phyloP scores from a whole-genome alignment of 2,329 filamentous ascomycete species.

The Colletotrichum liriopes region DNA sequence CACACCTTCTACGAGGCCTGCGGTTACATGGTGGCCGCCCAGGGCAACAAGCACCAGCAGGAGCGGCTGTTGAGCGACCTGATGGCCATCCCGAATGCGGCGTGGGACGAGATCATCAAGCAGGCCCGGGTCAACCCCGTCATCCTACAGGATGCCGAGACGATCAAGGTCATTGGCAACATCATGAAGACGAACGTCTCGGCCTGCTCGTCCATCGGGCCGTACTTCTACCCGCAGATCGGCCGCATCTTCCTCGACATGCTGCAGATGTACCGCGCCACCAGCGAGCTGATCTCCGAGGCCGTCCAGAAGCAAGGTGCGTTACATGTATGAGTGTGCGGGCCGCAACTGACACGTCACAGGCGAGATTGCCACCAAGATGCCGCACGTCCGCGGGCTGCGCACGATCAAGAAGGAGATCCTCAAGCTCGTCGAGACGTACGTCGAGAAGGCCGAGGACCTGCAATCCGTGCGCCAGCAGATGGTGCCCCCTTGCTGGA shows the following conservation, averaged over 20 bases:
- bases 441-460: slow-evolving; percentile 98
- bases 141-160: slow-evolving; percentile 91
- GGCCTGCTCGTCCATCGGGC: slow-evolving; percentile 95
- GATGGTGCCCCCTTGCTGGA: slow-evolving; percentile 96
- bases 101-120: slow-evolving; percentile 96
- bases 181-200: slow-evolving; percentile 99
- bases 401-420: slow-evolving; percentile 99
- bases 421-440: slow-evolving; percentile 96
- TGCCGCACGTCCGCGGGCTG: slow-evolving; percentile 94
- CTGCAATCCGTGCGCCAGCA: slow-evolving; percentile 92
- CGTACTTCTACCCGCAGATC: slow-evolving; percentile 98
- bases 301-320: slow-evolving; percentile 69
- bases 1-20: slow-evolving; percentile 99
- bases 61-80: slow-evolving; percentile 92
- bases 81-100: slow-evolving; percentile 93
- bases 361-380: slow-evolving; percentile 96
- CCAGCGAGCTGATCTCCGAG: slow-evolving; percentile 96
- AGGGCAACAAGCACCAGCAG: slow-evolving; percentile 94
- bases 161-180: slow-evolving; percentile 98
- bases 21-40: slow-evolving; percentile 98
- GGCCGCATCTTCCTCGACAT: slow-evolving; percentile 98
- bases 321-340: neutral
- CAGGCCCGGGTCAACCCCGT: slow-evolving; percentile 87
- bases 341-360: slow-evolving; percentile 2
- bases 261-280: slow-evolving; percentile 98